Conservation (phyloP, 495 filamentous ascomycete genomes). For the Thozetella sp. region DNA sequence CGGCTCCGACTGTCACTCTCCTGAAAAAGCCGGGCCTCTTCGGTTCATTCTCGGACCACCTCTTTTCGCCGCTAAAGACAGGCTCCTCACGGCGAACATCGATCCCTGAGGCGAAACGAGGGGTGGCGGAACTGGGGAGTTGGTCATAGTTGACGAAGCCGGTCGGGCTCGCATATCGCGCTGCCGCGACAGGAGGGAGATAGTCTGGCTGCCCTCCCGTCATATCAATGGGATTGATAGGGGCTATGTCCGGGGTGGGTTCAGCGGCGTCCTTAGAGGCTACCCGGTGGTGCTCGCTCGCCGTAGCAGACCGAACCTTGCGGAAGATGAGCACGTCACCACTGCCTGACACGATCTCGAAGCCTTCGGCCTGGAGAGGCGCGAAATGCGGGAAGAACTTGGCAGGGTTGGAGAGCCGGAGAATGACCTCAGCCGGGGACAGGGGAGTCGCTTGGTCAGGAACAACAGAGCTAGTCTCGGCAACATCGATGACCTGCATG, state of each 20-base stretch:
- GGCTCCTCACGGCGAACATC: constrained; percentile 60
- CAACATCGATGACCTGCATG: constrained; percentile 58
- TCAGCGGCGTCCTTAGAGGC: neutral
- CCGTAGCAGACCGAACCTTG: constrained; percentile 44
- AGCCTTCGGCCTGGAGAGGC: constrained; percentile 66
- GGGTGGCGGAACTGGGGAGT: constrained; percentile 13
- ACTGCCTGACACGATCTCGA: constrained; percentile 71
- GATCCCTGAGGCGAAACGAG: constrained; percentile 32
- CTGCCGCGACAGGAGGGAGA: constrained; percentile 39
- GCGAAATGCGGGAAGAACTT: constrained; percentile 73
- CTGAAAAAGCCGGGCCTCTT: constrained; percentile 41
- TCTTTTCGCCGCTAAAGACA: constrained; percentile 52
- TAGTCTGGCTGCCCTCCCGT: constrained; percentile 34
- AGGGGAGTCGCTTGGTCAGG: constrained; percentile 41
- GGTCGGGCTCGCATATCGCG: constrained; percentile 54
- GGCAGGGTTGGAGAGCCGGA: constrained; percentile 67
- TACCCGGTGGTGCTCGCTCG: constrained; percentile 1
- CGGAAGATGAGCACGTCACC: constrained; percentile 75
- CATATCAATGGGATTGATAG: constrained; percentile 59
- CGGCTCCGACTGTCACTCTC: constrained; percentile 57
- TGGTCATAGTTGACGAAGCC: constrained; percentile 60
- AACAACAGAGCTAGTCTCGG: constrained; percentile 64
- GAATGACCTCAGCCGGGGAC: constrained; percentile 63
- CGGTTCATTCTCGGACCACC: constrained; percentile 22
- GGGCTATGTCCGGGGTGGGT: neutral